Evolutionary conservation across 257 asterid genomes (phyloP).

Genomic region (Nicotiana tabacum): DNA sequence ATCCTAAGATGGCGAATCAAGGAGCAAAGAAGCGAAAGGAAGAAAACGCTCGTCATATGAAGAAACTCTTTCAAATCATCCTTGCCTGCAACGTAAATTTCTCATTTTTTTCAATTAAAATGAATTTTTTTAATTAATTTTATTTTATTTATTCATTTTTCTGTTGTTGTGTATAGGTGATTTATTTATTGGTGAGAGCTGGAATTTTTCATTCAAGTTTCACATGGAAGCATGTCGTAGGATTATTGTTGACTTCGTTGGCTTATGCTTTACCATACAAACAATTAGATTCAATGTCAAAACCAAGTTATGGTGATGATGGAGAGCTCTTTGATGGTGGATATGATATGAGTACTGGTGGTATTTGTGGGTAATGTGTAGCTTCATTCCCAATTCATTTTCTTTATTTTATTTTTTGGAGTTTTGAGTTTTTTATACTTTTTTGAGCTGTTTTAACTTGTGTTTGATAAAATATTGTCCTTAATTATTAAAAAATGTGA

Average conservation of each 20-base stretch:
- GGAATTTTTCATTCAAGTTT: conserved; percentile 77
- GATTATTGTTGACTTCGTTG: conserved; percentile 62
- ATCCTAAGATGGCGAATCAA: conserved; percentile 73
- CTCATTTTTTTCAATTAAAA: background rate
- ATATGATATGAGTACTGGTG: conserved; percentile 87
- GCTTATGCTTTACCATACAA: conserved; percentile 78
- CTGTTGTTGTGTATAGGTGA: conserved; percentile 30
- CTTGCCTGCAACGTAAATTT: conserved; percentile 60
- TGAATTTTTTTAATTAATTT: background rate
- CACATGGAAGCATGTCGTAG: conserved; percentile 76
- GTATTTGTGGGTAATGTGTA: conserved; percentile 72
- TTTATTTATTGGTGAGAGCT: conserved; percentile 62
- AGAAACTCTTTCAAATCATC: conserved; percentile 58
- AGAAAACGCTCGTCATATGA: conserved; percentile 79
- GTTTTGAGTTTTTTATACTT: conserved; percentile 3
- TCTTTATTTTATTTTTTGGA: background rate
- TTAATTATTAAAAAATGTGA: background rate
- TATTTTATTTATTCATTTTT: background rate
- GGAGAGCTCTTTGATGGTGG: conserved; percentile 96
- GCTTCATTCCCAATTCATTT: background rate
- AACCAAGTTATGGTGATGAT: conserved; percentile 48
- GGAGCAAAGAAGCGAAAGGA: conserved; percentile 97
- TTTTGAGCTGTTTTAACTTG: background rate
- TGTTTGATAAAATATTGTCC: background rate
- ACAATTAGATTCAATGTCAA: conserved; percentile 79